Evolutionary conservation across 2,329 filamentous ascomycete species (phyloP), one percentile per base, ranked within the genome.

Genomic region (Calonectria hongkongensis): DNA sequence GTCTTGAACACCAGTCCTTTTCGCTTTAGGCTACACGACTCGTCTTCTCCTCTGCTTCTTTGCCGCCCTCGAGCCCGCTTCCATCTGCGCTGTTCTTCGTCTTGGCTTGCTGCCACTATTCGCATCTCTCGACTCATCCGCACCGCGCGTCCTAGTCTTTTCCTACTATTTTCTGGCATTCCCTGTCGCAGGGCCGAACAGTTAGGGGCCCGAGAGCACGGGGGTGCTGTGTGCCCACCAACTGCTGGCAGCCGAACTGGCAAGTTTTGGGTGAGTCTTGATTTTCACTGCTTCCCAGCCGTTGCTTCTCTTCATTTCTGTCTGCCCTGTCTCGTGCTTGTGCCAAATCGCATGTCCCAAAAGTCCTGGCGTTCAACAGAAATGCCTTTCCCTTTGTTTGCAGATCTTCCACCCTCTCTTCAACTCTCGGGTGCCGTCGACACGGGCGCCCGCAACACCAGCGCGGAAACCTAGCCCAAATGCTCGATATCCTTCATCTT

Each of bases 171-270:
- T 50, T 41, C 71, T 70, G 73, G 68, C 72, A 69, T 48, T 28
- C 56, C 64, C 25, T 74, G 56, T 27, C 50, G 62, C 71, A 54
- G 33, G 36, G 60, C 60, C 68, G 62, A 27, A 60, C 56, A 74
- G 58, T 80, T 81, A 75, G 75, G 75, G 76, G 75, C 69, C 76
- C 74, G 43, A 56, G 33, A 66, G 54, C 12, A 45, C 66, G 67
- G 70, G 73, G 78, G 72, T 70, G 79, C 82, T 85, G 79, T 86
- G 86, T 85, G 82, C 75, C 81, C 86, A 86, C 79, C 76, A 71
- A 70, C 83, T 81, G 81, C 80, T 81, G 79, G 81, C 83, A 81
- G 79, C 80, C 81, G 69, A 41, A 66, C 72, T 76, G 76, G 73
- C 76, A 76, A 68, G 75, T 79, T 74, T 77, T 78, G 70, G 75